Evolutionary conservation across 2,329 filamentous ascomycete species (phyloP).

Genomic region (Alternaria hordeiaustralica): DNA sequence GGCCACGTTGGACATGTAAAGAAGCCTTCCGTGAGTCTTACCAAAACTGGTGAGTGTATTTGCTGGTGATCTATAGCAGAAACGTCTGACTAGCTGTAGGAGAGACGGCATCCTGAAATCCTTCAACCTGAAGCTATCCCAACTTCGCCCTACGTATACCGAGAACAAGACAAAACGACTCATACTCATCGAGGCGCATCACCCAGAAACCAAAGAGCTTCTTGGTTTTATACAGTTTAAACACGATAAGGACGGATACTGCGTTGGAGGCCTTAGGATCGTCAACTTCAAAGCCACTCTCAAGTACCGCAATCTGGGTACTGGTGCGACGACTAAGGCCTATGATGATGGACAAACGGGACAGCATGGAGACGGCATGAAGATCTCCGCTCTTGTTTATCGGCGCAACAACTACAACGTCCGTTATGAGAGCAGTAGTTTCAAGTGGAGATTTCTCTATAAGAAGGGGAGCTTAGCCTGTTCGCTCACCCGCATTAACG

Average conservation of each 20-base stretch:
- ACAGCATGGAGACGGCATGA: conserved; percentile 32
- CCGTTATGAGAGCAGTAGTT: conserved; percentile 10
- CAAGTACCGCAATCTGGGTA: background rate
- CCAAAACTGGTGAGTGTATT: background rate
- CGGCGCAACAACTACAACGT: conserved; percentile 16
- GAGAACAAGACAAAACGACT: background rate
- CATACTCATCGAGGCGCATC: conserved; percentile 1
- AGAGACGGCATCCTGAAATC: conserved; percentile 16
- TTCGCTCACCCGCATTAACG: conserved; percentile 1
- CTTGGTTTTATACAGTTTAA: conserved; percentile 16
- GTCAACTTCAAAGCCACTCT: background rate
- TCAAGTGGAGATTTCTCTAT: conserved; percentile 11
- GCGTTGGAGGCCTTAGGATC: background rate
- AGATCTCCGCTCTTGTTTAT: conserved; percentile 20
- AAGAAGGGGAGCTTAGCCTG: conserved; percentile 9
- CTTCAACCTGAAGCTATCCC: conserved; percentile 6
- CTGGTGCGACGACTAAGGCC: background rate
- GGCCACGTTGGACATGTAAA: background rate
- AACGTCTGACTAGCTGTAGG: background rate
- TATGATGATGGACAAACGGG: conserved; percentile 13
- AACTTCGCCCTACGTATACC: conserved; percentile 1
- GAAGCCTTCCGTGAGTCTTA: background rate
- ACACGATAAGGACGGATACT: background rate
- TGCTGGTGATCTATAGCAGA: too few species aligned
- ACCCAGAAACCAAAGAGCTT: background rate